Evolutionary conservation across 164 flowering plant genomes (phyloP).

Genomic region (Dillenia suffruticosa): DNA sequence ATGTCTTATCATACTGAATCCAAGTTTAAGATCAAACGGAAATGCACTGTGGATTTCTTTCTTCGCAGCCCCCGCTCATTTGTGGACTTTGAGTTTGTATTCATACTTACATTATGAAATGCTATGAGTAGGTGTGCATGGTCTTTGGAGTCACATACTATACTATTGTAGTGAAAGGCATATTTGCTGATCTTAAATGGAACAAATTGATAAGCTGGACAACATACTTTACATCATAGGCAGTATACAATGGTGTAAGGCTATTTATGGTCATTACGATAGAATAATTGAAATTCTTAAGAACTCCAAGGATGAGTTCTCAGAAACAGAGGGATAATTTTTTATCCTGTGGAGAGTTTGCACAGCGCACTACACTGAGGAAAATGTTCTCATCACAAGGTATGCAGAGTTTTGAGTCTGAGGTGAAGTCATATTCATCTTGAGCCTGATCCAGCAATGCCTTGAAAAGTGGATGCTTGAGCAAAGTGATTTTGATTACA

Average conservation of each 20-base stretch:
- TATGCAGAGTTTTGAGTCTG: conserved; percentile 61
- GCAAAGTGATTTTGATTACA: conserved; percentile 63
- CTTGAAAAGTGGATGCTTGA: conserved; percentile 68
- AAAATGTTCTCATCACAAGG: conserved; percentile 73
- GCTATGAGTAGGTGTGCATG: no score
- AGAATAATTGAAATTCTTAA: background rate
- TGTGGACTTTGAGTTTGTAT: no score
- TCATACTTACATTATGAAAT: no score
- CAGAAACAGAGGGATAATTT: conserved; percentile 28
- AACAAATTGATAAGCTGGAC: background rate
- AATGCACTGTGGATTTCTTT: no score
- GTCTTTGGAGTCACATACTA: no score
- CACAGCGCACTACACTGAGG: conserved; percentile 54
- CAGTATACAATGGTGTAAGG: background rate
- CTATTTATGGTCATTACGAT: background rate
- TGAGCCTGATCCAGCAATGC: conserved; percentile 74
- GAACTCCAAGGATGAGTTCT: conserved; percentile 2
- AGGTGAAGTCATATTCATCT: conserved; percentile 61
- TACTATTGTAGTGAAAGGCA: no score
- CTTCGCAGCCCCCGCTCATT: no score
- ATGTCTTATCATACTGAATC: no score
- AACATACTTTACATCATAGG: background rate
- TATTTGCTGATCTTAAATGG: no score
- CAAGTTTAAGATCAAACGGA: no score
- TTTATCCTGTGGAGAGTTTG: conserved; percentile 23